phyloP scores from a whole-genome alignment of 345 rosid species.

The Citrus australasica region DNA sequence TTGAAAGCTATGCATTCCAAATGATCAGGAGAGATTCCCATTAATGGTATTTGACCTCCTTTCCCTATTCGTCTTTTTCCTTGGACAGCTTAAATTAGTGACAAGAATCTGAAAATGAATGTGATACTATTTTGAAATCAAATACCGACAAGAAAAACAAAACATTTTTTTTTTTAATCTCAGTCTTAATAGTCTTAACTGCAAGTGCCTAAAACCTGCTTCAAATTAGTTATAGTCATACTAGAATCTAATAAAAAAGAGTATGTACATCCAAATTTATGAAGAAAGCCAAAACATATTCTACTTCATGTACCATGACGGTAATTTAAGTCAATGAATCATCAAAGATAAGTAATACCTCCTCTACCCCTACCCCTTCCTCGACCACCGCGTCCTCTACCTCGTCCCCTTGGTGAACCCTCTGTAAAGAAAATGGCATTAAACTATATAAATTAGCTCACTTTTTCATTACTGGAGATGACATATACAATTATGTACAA shows the following conservation, averaged over 20 bases:
- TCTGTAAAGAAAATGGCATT: conserved; percentile 10
- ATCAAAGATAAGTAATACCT: conserved; percentile 17
- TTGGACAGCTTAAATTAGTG: neutral
- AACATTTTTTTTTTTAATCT: no score
- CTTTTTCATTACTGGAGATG: neutral
- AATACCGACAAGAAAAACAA: no score
- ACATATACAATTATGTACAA: neutral
- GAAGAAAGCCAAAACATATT: neutral
- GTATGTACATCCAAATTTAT: no score
- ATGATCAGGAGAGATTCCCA: neutral
- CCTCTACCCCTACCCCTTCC: conserved; percentile 38
- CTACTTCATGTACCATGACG: neutral
- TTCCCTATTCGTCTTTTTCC: neutral
- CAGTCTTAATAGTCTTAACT: neutral
- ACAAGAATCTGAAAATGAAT: neutral
- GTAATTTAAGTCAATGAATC: neutral
- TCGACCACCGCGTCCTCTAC: conserved; percentile 31
- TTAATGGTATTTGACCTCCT: neutral
- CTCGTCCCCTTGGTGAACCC: conserved; percentile 20
- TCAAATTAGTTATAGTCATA: neutral
- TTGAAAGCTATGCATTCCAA: neutral
- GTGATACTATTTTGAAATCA: neutral
- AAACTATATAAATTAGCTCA: neutral
- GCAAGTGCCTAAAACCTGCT: neutral
- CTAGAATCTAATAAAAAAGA: neutral